Conservation (phyloP, 2,329 filamentous ascomycete species). For the Rhynchosporium graminicola region DNA sequence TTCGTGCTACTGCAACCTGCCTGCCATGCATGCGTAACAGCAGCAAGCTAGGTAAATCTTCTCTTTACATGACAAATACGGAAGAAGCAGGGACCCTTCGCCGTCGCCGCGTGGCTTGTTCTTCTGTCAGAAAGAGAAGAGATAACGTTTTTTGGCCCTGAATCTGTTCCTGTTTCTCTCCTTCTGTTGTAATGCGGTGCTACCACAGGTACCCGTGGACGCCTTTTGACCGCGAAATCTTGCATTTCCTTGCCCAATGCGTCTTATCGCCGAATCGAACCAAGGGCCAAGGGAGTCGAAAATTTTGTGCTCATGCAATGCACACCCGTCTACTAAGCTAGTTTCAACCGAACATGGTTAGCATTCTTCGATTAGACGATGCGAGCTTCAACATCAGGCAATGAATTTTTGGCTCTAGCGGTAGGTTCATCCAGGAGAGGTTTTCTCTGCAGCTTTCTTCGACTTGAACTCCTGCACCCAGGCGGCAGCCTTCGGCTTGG, state of each 20-base stretch:
- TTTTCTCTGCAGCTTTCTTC: slow-evolving; percentile 58
- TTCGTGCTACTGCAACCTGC: neutral
- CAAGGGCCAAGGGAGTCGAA: neutral
- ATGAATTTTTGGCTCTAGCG: neutral
- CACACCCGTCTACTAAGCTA: neutral
- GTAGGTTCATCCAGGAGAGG: slow-evolving; percentile 3
- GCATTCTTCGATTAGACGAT: neutral
- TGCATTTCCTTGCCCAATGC: neutral
- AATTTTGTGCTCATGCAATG: neutral
- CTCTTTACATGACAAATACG: neutral
- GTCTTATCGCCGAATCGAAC: neutral
- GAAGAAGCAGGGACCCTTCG: neutral
- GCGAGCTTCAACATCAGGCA: neutral
- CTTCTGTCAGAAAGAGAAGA: neutral
- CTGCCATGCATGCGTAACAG: neutral
- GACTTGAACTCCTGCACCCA: slow-evolving; percentile 87
- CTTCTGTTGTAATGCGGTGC: neutral
- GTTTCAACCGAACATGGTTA: neutral
- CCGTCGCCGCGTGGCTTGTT: neutral
- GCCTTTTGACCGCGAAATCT: neutral
- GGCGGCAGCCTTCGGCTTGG: slow-evolving; percentile 63
- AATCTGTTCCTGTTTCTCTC: neutral
- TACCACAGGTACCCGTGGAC: slow-evolving; percentile 2
- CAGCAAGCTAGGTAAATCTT: neutral
- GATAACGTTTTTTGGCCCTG: neutral